Conservation (phyloP, 805 yeast species). For the Starmera pachycereana region DNA sequence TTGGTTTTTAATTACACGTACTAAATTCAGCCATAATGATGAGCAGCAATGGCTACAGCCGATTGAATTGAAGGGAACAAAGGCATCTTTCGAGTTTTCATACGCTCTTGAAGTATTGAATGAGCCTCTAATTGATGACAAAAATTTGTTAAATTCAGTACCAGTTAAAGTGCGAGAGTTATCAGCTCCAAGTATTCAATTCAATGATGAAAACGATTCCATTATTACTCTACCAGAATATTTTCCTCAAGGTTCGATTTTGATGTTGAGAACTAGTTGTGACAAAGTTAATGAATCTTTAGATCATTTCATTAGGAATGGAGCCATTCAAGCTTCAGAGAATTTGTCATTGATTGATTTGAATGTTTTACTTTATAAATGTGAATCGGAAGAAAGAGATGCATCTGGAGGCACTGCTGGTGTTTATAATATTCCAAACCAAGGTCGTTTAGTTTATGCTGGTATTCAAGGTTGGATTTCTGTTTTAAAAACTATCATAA, state of each 20-base stretch:
- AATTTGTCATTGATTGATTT: conserved; percentile 56
- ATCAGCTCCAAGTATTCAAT: conserved; percentile 36
- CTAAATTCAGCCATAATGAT: conserved; percentile 44
- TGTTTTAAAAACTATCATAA: conserved; percentile 50
- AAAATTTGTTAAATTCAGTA: conserved; percentile 45
- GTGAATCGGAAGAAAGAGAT: conserved; percentile 86
- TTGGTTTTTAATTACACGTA: conserved; percentile 78
- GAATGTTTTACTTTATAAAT: conserved; percentile 63
- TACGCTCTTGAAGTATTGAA: conserved; percentile 47
- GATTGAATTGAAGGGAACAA: conserved; percentile 47
- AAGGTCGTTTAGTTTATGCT: conserved; percentile 71
- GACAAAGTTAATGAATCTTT: conserved; percentile 54
- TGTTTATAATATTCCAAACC: conserved; percentile 60
- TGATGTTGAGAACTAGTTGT: conserved; percentile 65
- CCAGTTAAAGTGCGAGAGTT: conserved; percentile 53
- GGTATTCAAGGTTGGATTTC: conserved; percentile 92
- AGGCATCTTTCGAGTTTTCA: conserved; percentile 45
- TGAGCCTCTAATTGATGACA: conserved; percentile 25
- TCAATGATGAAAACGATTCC: conserved; percentile 28
- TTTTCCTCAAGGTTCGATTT: conserved; percentile 88
- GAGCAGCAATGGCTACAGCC: conserved; percentile 49
- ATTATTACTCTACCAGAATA: conserved; percentile 45
- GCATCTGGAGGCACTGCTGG: conserved; percentile 64
- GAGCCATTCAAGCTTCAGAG: conserved; percentile 65
- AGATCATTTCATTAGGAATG: conserved; percentile 58